A percentile compares a stretch with the other conserved stretches of the same genome.
These are phyloP conservation scores for Aspergillus piperis DNA, from an alignment of 2,329 filamentous ascomycete genomes.

Conservation along the genomic window DNA sequence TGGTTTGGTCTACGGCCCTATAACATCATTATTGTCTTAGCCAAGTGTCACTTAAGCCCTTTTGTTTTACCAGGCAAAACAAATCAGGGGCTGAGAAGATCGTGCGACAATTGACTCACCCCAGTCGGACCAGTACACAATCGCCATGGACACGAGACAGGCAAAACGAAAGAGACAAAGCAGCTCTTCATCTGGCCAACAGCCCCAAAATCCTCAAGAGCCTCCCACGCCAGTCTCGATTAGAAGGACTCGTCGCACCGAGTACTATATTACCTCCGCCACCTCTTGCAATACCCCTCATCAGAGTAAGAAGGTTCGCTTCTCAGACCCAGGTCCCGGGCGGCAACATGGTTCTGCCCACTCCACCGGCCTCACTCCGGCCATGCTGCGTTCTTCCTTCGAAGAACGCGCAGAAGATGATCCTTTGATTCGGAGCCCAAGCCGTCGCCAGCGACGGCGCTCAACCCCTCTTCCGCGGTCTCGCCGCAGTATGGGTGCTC, in stretches of 20 bases:
- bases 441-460: slow-evolving; percentile 30
- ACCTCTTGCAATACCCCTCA: slow-evolving; percentile 29
- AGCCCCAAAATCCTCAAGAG: background rate
- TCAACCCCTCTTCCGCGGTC: slow-evolving; percentile 36
- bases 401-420: slow-evolving; percentile 26
- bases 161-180: slow-evolving; percentile 30
- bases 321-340: slow-evolving; percentile 46
- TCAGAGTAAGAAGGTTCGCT: slow-evolving; percentile 47
- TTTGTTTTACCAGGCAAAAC: background rate
- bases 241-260: slow-evolving; percentile 6
- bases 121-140: background rate
- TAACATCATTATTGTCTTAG: background rate
- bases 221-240: slow-evolving; percentile 9
- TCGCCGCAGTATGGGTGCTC: slow-evolving; percentile 24
- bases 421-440: slow-evolving; percentile 31
- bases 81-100: background rate
- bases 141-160: slow-evolving; percentile 29
- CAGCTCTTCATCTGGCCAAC: slow-evolving; percentile 19
- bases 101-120: background rate
- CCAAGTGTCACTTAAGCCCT: background rate
- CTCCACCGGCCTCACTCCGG: slow-evolving; percentile 50
- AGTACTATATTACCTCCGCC: background rate
- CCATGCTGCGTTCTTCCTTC: slow-evolving; percentile 43
- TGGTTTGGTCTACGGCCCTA: background rate
- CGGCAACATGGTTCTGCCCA: slow-evolving; percentile 20